Evolutionary conservation across 148 eudicot species (phyloP).

Genomic region (Gaultheria prostrata): DNA sequence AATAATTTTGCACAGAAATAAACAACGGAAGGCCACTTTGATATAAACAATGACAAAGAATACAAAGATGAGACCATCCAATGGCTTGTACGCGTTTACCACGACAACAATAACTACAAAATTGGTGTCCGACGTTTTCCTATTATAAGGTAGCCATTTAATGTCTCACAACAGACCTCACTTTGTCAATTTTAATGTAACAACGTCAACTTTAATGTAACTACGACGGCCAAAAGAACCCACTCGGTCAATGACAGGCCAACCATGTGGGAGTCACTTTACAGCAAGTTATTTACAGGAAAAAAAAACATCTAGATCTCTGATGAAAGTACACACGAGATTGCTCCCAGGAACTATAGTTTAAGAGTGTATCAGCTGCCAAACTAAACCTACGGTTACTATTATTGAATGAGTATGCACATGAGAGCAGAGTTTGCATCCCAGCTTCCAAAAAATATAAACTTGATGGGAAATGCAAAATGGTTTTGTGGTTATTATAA

Average conservation of each 20-base stretch:
- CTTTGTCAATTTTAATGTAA: background rate
- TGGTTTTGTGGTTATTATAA: background rate
- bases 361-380: background rate
- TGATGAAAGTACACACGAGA: background rate
- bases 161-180: background rate
- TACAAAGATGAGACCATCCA: constrained; percentile 5
- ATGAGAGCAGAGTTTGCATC: background rate
- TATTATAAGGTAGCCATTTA: background rate
- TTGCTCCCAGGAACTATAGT: background rate
- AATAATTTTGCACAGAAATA: background rate
- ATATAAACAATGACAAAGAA: background rate
- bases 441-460: background rate
- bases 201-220: background rate
- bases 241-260: background rate
- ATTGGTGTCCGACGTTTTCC: background rate
- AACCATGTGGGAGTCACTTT: background rate
- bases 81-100: background rate
- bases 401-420: background rate
- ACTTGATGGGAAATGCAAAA: background rate
- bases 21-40: background rate
- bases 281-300: background rate
- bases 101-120: background rate
- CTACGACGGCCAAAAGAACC: background rate
- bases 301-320: background rate
- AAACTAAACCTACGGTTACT: background rate